Evolutionary conservation across 139 green algal species (phyloP), one percentile per base, ranked within the genome.

Genomic region (Nannochloris sp.): DNA sequence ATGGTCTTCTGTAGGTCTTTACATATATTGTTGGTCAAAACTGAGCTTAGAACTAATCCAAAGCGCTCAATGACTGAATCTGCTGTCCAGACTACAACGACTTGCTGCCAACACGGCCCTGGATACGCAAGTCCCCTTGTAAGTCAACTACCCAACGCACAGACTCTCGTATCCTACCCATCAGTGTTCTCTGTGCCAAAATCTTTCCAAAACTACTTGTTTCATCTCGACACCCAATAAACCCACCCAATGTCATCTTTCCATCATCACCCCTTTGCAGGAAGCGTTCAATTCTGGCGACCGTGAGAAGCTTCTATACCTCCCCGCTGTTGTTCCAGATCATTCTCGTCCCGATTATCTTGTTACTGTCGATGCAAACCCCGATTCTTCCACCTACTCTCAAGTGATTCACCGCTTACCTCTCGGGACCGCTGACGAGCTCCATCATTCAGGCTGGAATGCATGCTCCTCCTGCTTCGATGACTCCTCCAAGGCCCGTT

Each of bases 321-420:
- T 89, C 3, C 72, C 82, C 6, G 71, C 58, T n/a, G 67, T 90
- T 0, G 42, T 80, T n/a, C n/a, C n/a, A n/a, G n/a, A n/a, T n/a
- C n/a, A n/a, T n/a, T n/a, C n/a, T n/a, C n/a, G n/a, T n/a, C 85
- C 87, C 4, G 87, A 94, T 59, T 94, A 92, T 44, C 65, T 94
- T 24, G 79, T 72, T 1, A 88, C 80, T 0, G 59, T 92, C 3
- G 85, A 92, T 42, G 75, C 79, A 0, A 76, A 92, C 30, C 79
- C 84, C 0, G 62, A 64, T 0, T 72, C 38, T 14, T 4, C 12
- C 4, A 83, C 77, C 2, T 85, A 83, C 39, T 53, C 39, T 9
- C 69, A 86, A 65, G 74, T 95, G 2, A 89, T 93, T 45, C 75
- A 90, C 57, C 66, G 84, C 15, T 55, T 86, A 34, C 71, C 64